Evolutionary conservation across 768 basidiomycete species (phyloP), one percentile per base, ranked within the genome.

Genomic region (Pleurotus platypus): DNA sequence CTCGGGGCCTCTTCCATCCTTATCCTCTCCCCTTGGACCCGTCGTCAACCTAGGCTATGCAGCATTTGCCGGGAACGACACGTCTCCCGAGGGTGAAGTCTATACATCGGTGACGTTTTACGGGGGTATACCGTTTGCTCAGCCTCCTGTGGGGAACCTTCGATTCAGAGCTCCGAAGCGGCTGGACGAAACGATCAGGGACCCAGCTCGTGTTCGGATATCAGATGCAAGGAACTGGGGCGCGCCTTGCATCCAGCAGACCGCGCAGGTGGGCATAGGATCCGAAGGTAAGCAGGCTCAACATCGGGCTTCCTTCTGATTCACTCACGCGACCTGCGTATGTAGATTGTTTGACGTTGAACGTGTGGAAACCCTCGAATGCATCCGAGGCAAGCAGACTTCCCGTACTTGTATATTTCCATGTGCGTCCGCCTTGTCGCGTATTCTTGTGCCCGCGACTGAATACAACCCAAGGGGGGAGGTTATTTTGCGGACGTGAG

Each of bases 211-310:
- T 68, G 1, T 60, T 61, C 11, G 46, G 61, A 24, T 78, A 5
- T 62, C 66, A 12, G 78, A 80, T 62, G 77, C 78, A 24, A 61
- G 76, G 48, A 72, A 70, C 53, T 81, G 74, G 71, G 78, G 77
- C 0, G 67, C 76, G 0, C 63, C 76, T 0, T 80, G 78, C 58
- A 72, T 81, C 27, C 79, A 81, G 61, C 62, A 70, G 27, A 78
- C 79, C 4, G 78, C 79, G 7, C 69, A 68, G 1, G 74, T 77
- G 5, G 78, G 46, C 6, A 26, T 48, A 15, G 46, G 46, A 15
- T 48, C 46, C 13, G 22, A 48, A 24, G 46, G 46, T 48, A 8
- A 15, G 2, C 20, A 12, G 20, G 3, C 3, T 24, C 22, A 1
- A 20, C 22, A 15, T 24, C 26, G 16, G 2, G n/a, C 2, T 22